phyloP scores from a whole-genome alignment of 2,329 filamentous ascomycete genomes.

The Xylariaceae sp. region DNA sequence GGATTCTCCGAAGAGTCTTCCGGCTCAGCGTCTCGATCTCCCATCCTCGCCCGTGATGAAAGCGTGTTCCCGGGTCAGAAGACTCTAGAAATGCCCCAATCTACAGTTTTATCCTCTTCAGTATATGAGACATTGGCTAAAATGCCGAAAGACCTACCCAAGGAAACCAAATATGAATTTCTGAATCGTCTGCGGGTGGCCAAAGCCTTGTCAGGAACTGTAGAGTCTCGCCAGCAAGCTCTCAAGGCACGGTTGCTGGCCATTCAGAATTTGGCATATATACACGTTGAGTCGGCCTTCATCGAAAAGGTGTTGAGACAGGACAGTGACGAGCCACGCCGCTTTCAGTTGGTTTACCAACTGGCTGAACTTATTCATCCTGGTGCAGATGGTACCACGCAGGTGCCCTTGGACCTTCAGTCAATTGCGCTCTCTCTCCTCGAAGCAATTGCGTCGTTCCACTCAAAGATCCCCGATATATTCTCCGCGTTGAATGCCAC shows the following conservation, averaged over 20 bases:
- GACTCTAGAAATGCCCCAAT: constrained; percentile 59
- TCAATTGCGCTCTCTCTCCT: constrained; percentile 75
- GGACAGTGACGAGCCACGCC: constrained; percentile 82
- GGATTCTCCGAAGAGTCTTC: constrained; percentile 45
- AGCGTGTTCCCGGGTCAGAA: constrained; percentile 48
- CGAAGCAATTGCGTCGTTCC: constrained; percentile 78
- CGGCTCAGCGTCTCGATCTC: constrained; percentile 35
- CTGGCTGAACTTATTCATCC: constrained; percentile 88
- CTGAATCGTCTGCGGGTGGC: constrained; percentile 78
- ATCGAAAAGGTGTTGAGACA: constrained; percentile 79
- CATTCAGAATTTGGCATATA: constrained; percentile 85
- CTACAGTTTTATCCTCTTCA: constrained; percentile 46
- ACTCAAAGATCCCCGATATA: constrained; percentile 72
- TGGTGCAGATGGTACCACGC: constrained; percentile 60
- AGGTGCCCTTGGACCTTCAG: constrained; percentile 71
- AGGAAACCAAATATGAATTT: constrained; percentile 72
- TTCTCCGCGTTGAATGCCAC: constrained; percentile 88
- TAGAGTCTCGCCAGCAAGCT: constrained; percentile 65
- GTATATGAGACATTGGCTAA: constrained; percentile 54
- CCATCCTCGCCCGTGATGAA: constrained; percentile 35
- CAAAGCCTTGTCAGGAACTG: constrained; percentile 66
- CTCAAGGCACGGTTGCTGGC: constrained; percentile 78
- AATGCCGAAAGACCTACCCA: constrained; percentile 60
- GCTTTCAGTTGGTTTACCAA: constrained; percentile 86
- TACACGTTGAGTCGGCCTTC: constrained; percentile 78